phyloP scores from a whole-genome alignment of 306 rosid species.

The Citrullus amarus region DNA sequence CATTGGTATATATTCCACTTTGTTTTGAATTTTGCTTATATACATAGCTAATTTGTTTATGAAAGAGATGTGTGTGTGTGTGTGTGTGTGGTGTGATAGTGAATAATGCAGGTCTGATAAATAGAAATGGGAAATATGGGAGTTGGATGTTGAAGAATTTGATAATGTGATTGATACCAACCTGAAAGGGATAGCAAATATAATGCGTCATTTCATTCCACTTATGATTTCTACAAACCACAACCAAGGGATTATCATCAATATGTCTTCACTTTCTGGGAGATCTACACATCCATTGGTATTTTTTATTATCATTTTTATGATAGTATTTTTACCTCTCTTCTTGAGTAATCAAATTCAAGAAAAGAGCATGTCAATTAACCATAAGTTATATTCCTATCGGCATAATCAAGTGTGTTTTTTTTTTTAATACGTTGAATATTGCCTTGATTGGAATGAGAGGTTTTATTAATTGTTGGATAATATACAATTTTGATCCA shows the following conservation, averaged over 20 bases:
- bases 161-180: not conserved
- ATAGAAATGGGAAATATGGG: not conserved
- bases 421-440: too few relatives aligned
- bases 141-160: not conserved
- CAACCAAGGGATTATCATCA: not conserved
- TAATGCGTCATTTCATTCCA: not conserved
- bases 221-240: not conserved
- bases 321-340: too few relatives aligned
- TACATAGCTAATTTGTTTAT: too few relatives aligned
- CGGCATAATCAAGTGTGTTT: too few relatives aligned
- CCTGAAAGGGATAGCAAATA: not conserved
- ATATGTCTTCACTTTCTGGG: not conserved
- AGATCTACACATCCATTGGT: not conserved
- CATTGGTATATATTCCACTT: constrained; percentile 23
- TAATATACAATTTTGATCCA: too few relatives aligned
- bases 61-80: not conserved
- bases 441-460: too few relatives aligned
- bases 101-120: not conserved
- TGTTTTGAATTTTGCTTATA: not conserved
- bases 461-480: too few relatives aligned
- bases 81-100: not conserved
- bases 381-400: too few relatives aligned
- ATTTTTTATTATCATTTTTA: too few relatives aligned
- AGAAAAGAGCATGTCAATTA: too few relatives aligned
- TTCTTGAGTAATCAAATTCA: too few relatives aligned